Evolutionary conservation across 306 rosid genomes (phyloP).

Genomic region (Cucurbita maxima): DNA sequence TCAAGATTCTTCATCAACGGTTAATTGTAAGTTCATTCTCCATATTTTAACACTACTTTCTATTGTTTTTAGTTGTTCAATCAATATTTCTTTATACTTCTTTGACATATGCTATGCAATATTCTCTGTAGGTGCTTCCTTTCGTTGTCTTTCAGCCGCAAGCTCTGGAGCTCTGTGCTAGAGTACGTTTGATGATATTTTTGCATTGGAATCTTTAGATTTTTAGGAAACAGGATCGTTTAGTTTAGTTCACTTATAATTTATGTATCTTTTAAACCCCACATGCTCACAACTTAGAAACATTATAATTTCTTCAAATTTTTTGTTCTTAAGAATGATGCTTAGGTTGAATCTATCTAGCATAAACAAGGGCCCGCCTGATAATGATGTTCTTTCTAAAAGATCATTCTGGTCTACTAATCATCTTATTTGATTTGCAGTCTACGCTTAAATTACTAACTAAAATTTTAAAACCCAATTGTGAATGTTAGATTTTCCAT

Average conservation of each 20-base stretch:
- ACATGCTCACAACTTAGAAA: not conserved
- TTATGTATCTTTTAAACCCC: not conserved
- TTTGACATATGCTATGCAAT: not conserved
- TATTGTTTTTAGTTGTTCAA: not conserved
- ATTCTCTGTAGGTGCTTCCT: conserved; percentile 44
- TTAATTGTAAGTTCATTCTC: conserved; percentile 37
- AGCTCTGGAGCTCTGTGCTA: conserved; percentile 89
- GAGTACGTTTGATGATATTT: conserved; percentile 39
- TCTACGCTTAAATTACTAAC: not conserved
- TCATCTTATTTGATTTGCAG: not conserved
- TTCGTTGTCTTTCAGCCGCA: conserved; percentile 50
- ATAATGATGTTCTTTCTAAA: not conserved
- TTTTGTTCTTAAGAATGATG: not conserved
- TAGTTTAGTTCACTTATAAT: not conserved
- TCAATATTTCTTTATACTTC: not conserved
- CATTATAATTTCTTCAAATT: not conserved
- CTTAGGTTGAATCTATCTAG: not conserved
- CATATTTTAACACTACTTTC: not conserved
- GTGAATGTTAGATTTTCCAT: not conserved
- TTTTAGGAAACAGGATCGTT: not conserved
- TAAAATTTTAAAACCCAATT: not conserved
- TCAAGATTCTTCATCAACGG: conserved; percentile 69
- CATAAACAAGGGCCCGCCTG: not conserved
- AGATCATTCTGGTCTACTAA: not conserved
- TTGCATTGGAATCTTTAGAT: not conserved